phyloP scores from a whole-genome alignment of 2,329 filamentous ascomycete genomes.

The Acrocalymma vagum region DNA sequence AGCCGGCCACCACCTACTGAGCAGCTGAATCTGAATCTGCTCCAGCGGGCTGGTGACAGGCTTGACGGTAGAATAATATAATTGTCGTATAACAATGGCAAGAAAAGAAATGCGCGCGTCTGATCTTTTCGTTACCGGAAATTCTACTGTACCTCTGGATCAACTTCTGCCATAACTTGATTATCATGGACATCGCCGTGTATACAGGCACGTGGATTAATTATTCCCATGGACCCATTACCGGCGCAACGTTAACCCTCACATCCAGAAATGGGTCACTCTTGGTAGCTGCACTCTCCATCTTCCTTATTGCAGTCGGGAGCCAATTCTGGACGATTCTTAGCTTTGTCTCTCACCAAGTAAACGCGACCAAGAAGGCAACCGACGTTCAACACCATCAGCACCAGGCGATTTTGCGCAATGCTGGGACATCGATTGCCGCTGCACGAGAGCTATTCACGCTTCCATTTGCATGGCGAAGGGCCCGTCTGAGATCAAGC shows the following conservation, averaged over 20 bases:
- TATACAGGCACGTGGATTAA: slow-evolving; percentile 43
- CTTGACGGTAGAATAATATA: no score
- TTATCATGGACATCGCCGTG: no score
- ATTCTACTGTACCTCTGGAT: no score
- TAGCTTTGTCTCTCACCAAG: slow-evolving; percentile 31
- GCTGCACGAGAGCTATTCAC: slow-evolving; percentile 4
- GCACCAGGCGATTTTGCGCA: slow-evolving; percentile 37
- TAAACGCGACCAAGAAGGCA: slow-evolving; percentile 8
- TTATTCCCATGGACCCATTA: slow-evolving; percentile 36
- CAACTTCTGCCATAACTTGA: no score
- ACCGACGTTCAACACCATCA: slow-evolving; percentile 33
- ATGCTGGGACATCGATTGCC: slow-evolving; percentile 15
- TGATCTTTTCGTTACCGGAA: no score
- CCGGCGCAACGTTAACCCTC: slow-evolving; percentile 40
- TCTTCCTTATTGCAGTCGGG: slow-evolving; percentile 36
- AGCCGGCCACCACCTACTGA: no score
- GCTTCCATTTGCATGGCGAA: slow-evolving; percentile 15
- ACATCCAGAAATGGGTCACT: slow-evolving; percentile 30
- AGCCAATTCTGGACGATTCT: slow-evolving; percentile 33
- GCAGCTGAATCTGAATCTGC: no score
- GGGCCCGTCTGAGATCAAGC: no score
- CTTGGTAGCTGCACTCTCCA: slow-evolving; percentile 39
- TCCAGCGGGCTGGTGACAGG: no score
- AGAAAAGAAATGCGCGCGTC: no score
- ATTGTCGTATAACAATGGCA: no score